Evolutionary conservation across 306 rosid species (phyloP), one percentile per base, ranked within the genome.

Genomic region (Castanea crenata): DNA sequence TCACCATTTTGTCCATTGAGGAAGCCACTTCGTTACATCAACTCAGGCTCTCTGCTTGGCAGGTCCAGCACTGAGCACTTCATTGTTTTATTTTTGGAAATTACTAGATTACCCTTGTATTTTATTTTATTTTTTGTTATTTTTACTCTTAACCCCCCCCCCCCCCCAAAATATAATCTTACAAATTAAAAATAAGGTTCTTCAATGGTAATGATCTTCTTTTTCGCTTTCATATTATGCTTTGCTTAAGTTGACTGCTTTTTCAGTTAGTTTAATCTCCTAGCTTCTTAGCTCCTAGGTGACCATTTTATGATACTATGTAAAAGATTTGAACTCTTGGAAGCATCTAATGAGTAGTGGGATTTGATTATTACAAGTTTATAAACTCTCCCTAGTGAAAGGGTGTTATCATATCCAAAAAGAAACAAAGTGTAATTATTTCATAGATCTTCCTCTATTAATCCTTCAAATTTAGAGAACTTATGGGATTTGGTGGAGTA

Each of bases 11-110:
- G 93, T 89, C 88, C 65, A 68, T 61, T 71, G 19, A 46, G 35
- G 69, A 58, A 65, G 76, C 80, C 79, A 69, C n/a, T 86, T 82
- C 82, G 89, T 87, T 79, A 74, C 90, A 84, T 93, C 92, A 83
- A 86, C 84, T 81, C 87, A 78, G 73, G 35, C 46, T 41, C 46
- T 41, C 46, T 3, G 77, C 72, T 77, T 59, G 73, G 82, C 88
- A 80, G 79, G 70, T 73, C 71, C 88, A 63, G 68, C 65, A 32
- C 62, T 10, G 11, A 18, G 21, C 51, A 55, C 4, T 55, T 57
- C 46, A 3, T 19, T 16, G 14, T 81, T 74, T 76, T 78, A 68
- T 35, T 31, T 73, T 27, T 19, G 4, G 11, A 52, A 79, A 44
- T 87, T 83, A 86, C 88, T 71, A 41, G 56, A 73, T 62, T 79